Evolutionary conservation across 768 basidiomycete species (phyloP).

Genomic region (Russula sp.): DNA sequence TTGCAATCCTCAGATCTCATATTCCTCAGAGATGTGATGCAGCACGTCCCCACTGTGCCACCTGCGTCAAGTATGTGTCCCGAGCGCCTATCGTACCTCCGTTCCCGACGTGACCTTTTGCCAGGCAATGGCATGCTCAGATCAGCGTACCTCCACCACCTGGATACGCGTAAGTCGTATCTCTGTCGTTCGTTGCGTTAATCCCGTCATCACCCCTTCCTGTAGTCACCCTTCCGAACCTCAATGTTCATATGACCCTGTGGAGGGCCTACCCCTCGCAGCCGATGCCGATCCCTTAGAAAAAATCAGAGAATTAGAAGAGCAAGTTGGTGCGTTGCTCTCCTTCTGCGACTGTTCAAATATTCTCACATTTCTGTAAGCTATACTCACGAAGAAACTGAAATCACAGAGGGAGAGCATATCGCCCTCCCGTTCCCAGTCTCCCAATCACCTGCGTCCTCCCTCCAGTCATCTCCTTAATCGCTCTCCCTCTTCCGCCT

Average conservation of each 20-base stretch:
- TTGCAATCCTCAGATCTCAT: constrained; percentile 13
- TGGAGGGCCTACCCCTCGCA: constrained; percentile 72
- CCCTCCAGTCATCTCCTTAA: constrained; percentile 7
- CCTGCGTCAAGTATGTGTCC: constrained; percentile 67
- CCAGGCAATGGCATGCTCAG: constrained; percentile 73
- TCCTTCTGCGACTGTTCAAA: constrained; percentile 17
- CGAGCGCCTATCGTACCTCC: neutral
- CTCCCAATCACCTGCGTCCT: constrained; percentile 25
- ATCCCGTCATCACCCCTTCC: constrained; percentile 12
- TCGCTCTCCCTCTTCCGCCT: constrained; percentile 19
- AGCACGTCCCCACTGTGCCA: constrained; percentile 76
- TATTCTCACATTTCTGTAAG: constrained; percentile 32
- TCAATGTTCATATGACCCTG: constrained; percentile 80
- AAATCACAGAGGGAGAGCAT: constrained; percentile 43
- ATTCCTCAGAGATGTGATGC: constrained; percentile 77
- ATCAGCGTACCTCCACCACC: constrained; percentile 81
- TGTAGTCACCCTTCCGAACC: constrained; percentile 78
- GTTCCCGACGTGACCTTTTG: constrained; percentile 19
- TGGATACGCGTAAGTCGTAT: constrained; percentile 65
- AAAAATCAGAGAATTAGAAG: constrained; percentile 70
- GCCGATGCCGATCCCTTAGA: constrained; percentile 75
- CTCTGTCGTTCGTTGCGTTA: constrained; percentile 10
- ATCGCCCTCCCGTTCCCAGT: constrained; percentile 37
- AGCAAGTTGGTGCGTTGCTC: constrained; percentile 57
- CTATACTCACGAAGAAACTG: constrained; percentile 56